Evolutionary conservation across 371 early-diverging fungal species (phyloP).

Genomic region (Parasitella parasitica): DNA sequence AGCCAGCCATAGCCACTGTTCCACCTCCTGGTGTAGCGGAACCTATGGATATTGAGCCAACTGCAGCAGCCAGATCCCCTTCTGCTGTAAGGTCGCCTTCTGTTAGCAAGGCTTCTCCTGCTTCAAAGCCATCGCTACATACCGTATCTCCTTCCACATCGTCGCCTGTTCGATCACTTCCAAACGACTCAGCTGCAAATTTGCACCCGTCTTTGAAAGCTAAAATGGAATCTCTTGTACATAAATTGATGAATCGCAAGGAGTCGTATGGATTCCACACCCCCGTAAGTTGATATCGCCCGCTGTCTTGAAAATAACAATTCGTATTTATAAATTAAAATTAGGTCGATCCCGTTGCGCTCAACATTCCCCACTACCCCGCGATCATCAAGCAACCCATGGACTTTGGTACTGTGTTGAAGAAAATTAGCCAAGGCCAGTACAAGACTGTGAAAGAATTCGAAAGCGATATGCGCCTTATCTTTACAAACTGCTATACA

Average conservation of each 20-base stretch:
- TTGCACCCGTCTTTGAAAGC: slow-evolving; percentile 22
- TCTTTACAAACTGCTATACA: slow-evolving; percentile 84
- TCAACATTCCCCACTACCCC: slow-evolving; percentile 82
- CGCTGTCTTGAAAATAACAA: not conserved
- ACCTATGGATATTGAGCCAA: not conserved
- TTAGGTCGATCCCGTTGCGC: slow-evolving; percentile 73
- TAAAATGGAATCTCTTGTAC: slow-evolving; percentile 31
- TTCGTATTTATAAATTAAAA: not conserved
- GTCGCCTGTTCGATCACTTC: not conserved
- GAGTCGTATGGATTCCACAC: slow-evolving; percentile 47
- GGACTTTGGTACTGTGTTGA: slow-evolving; percentile 65
- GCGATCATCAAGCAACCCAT: slow-evolving; percentile 86
- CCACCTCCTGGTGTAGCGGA: not conserved
- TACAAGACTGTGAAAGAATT: slow-evolving; percentile 64
- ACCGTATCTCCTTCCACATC: not conserved
- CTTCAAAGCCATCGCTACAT: not conserved
- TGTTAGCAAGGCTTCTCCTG: not conserved
- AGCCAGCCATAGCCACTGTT: not conserved
- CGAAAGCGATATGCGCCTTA: slow-evolving; percentile 71
- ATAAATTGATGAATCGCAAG: slow-evolving; percentile 41
- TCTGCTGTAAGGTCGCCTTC: not conserved
- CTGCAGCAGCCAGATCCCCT: not conserved
- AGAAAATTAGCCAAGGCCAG: slow-evolving; percentile 58
- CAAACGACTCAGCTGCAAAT: slow-evolving; percentile 6
- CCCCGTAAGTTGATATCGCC: slow-evolving; percentile 66